These are phyloP conservation scores for Multifurca ochricompacta DNA, from an alignment of 768 basidiomycete species.

Conservation along the genomic window DNA sequence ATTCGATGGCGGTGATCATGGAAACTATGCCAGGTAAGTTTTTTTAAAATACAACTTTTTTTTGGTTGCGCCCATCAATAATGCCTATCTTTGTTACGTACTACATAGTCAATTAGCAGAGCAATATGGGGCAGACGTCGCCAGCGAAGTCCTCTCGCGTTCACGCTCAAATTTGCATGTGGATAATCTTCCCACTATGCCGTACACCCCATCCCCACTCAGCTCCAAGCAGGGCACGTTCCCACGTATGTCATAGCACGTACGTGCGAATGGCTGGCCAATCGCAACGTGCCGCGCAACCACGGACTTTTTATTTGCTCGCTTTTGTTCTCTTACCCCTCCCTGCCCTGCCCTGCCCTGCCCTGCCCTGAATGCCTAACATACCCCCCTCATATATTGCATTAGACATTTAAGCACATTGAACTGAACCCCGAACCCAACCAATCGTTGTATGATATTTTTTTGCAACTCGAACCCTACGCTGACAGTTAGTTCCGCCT, in stretches of 20 bases:
- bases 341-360: too few relatives aligned
- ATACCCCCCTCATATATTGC: background rate
- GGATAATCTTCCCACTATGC: slow-evolving; percentile 27
- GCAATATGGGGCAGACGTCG: slow-evolving; percentile 61
- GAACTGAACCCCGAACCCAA: background rate
- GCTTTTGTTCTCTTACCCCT: too few relatives aligned
- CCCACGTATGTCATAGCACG: background rate
- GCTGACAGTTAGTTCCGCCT: background rate
- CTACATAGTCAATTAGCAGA: slow-evolving; percentile 57
- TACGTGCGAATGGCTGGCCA: background rate
- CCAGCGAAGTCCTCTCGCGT: slow-evolving; percentile 48
- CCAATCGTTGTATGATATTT: slow-evolving; percentile 1
- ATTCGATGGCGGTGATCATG: slow-evolving; percentile 76
- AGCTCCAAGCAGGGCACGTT: background rate
- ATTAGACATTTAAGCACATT: background rate
- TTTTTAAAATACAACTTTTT: too few relatives aligned
- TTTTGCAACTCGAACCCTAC: background rate
- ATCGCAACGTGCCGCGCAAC: background rate
- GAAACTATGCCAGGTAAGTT: slow-evolving; percentile 72
- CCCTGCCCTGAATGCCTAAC: background rate
- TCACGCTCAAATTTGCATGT: slow-evolving; percentile 47
- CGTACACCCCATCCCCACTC: slow-evolving; percentile 21
- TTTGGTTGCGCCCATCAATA: too few relatives aligned
- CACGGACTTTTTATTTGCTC: background rate
- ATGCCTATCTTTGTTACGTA: too few relatives aligned